Evolutionary conservation across 169 alveolate species (phyloP).

Genomic region (Eimeria maxima): DNA sequence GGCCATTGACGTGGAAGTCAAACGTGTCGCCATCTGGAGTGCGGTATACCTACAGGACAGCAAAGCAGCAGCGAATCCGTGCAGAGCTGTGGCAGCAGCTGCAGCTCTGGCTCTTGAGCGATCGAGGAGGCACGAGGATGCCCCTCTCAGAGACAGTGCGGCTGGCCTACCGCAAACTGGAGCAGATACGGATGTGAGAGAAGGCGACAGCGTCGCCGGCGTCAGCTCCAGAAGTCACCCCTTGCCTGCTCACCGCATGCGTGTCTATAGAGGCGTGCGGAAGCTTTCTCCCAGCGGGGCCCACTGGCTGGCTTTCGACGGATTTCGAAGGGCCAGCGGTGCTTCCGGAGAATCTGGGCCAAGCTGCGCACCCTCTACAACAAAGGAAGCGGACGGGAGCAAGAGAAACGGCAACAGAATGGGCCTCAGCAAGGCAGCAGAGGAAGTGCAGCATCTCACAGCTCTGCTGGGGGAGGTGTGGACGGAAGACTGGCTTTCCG

Average conservation of each 20-base stretch:
- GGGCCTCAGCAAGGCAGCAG: slow-evolving; percentile 26
- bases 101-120: slow-evolving; percentile 29
- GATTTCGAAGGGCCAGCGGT: background rate
- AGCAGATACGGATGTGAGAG: background rate
- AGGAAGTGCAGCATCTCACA: slow-evolving; percentile 62
- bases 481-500: slow-evolving; percentile 76
- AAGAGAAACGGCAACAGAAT: background rate
- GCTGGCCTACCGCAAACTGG: background rate
- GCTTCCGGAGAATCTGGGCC: slow-evolving; percentile 8
- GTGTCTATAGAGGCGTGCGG: background rate
- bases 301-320: background rate
- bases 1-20: slow-evolving; percentile 54
- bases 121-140: background rate
- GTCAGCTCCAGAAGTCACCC: slow-evolving; percentile 2
- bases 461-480: slow-evolving; percentile 72
- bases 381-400: background rate
- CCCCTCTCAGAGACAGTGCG: background rate
- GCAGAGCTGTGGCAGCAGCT: slow-evolving; percentile 56
- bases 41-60: slow-evolving; percentile 65
- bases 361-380: background rate
- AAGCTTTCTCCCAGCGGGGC: background rate
- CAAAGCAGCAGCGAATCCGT: slow-evolving; percentile 72
- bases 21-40: slow-evolving; percentile 69
- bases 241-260: slow-evolving; percentile 40
- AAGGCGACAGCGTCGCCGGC: slow-evolving; percentile 22